Evolutionary conservation across 331 rosid species (phyloP), one percentile per base, ranked within the genome.

Genomic region (Pyrus hybrid): DNA sequence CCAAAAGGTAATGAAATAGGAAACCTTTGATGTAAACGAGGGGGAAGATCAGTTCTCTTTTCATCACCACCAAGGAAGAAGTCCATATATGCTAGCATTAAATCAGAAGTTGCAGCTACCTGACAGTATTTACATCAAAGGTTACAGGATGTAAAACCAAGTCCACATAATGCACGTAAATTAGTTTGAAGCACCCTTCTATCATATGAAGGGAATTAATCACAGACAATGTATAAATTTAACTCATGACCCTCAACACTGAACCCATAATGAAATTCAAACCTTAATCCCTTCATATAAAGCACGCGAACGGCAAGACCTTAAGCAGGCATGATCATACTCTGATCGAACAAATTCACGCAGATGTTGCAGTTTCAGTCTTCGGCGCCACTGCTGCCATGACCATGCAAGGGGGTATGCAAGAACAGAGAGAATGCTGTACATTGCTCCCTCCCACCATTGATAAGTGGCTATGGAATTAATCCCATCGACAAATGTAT

Each of bases 271-370:
- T 77, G 70, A 23, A 75, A 77, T 53, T 45, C 89, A 73, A 76
- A 95, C 99, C 99, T 95, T 95, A 47, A 95, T 92, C 80, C 99
- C 99, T 87, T 95, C 98, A 80, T 95, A 95, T 18, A 95, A 92
- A 71, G 99, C 99, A 72, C 99, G 96, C 53, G 99, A 95, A 56
- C 98, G 97, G 78, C 99, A 95, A 76, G 99, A 95, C 53, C 90
- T 87, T 73, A 95, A 89, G 86, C 99, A 95, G 51, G 98, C 89
- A 68, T 95, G 99, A 79, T 95, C 94, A 76, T 95, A 95, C 78
- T 95, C 99, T 4, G 99, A 95, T 70, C 98, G 85, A 82, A 95
- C 98, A 73, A 95, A 95, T 80, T 95, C 99, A 33, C 97, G 98
- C 56, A 95, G 72, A 18, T 85, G 91, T 82, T 95, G 98, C 90